Conservation (phyloP, 768 basidiomycete species). For the Tylopilus sp. region DNA sequence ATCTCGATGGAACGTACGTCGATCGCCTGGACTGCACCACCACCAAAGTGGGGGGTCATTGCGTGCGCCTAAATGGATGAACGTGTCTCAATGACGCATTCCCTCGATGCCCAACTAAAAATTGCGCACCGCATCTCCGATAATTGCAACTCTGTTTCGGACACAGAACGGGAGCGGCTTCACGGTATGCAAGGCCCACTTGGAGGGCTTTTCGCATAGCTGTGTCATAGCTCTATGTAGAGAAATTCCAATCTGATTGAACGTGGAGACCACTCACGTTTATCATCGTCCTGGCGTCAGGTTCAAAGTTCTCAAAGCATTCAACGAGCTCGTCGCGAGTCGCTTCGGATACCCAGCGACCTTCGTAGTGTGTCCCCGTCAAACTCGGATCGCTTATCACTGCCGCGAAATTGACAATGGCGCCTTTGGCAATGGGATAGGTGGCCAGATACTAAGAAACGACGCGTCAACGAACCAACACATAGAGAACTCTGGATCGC, state of each 20-base stretch:
- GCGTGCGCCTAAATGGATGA: neutral
- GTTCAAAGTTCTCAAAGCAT: conserved; percentile 34
- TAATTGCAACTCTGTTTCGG: conserved; percentile 39
- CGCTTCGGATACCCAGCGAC: conserved; percentile 18
- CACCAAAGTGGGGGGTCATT: conserved; percentile 1
- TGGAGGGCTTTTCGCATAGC: conserved; percentile 35
- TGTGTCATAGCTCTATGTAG: conserved; percentile 4
- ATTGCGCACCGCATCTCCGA: conserved; percentile 46
- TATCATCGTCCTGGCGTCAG: conserved; percentile 29
- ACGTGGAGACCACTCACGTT: conserved; percentile 15
- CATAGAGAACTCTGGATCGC: neutral
- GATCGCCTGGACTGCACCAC: neutral
- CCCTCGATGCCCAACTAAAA: neutral
- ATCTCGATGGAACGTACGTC: neutral
- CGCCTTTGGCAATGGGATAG: conserved; percentile 39
- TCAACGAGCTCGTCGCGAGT: conserved; percentile 27
- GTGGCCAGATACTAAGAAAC: conserved; percentile 34
- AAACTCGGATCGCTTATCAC: conserved; percentile 27
- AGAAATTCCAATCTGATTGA: neutral
- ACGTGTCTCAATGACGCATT: neutral
- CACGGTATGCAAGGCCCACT: conserved; percentile 45
- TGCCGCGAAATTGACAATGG: conserved; percentile 34
- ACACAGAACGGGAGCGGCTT: conserved; percentile 39
- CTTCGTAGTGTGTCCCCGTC: conserved; percentile 29
- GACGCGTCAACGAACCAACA: neutral